Evolutionary conservation across 2,329 filamentous ascomycete species (phyloP), one percentile per base, ranked within the genome.

Genomic region (Penicillium sumatraense): DNA sequence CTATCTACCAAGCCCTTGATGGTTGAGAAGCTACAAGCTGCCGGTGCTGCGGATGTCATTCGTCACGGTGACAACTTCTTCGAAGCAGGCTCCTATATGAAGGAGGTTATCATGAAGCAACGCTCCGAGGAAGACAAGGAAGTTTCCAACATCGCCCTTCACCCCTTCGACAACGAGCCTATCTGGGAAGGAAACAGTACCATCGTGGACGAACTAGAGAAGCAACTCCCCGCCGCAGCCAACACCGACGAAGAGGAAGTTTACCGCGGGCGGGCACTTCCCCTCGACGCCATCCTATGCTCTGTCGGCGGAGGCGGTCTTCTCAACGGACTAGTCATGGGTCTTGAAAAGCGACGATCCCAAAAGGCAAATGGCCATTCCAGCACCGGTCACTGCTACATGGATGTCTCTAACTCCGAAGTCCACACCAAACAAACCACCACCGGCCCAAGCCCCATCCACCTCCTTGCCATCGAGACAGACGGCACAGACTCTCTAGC

Each of bases 271-370:
- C 65, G 68, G 18, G 63, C 69, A 2, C 59, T 77, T 14, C 77
- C 78, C 9, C 81, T 89, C 3, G 87, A 92, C 65, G 89, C 82
- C 3, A 80, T 96, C 11, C 82, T 95, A 41, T 93, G 89, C 73
- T 88, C 82, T 55, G 89, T 93, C 33, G 91, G 91, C 6, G 91
- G 91, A 9, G 91, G 91, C 14, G 91, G 91, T 0, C 75, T 96
- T 20, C 81, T 96, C 49, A 89, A 88, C 66, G 91, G 91, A 4
- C 76, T 96, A 53, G 84, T 90, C 74, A 80, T 87, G 68, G 90
- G 89, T 9, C 78, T 93, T 21, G 82, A 87, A 65, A 72, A 76
- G 40, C 71, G 74, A 59, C 60, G 71, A 63, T 51, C 75, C 67
- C 53, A 77, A 70, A 77, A 68, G 53, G 59, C 61, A 41, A 53